Base-by-base conservation (phyloP, 2,329 filamentous ascomycete genomes). In the Zymoseptoria pseudotritici region DNA sequence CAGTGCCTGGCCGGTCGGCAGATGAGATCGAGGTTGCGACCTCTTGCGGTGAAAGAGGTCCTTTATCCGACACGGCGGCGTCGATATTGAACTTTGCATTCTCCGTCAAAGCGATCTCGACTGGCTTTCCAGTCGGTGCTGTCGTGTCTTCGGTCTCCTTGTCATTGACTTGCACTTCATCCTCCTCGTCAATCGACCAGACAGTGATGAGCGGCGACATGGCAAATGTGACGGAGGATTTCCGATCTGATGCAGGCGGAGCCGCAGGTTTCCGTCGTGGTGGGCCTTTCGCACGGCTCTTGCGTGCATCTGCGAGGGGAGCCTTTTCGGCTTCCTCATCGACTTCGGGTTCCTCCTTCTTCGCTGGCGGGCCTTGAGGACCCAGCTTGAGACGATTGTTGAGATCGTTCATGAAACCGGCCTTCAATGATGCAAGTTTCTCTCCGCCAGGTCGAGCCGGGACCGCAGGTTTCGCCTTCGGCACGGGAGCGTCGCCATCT, bases 361-460 rank as follows among this genome's bases (percentile, higher is more conserved):
- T 92, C 2, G 68, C 63, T 1, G 86, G 83, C 53, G 70, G 69
- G 9, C 82, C 84, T 67, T 90, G 86, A n/a, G 92, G 93, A 1
- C 94, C 94, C 42, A 96, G 77, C 71, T 91, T 87, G 26, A 99
- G 80, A 54, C 91, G 88, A 68, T 91, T 92, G 75, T 97, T 96
- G 50, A 99, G 79, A 70, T 97, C 93, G 52, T 86, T 91, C 82
- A 99, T 86, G 74, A 99, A 97, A 2, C 90, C 91, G 46, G 90
- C 90, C 75, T 96, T 91, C 31, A 99, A 79, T 22, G 90, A 89
- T 17, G 92, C 91, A 72, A 99, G 95, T 78, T 97, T 97, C 68
- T 86, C 84, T 9, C 90, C 90, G 51, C 82, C 82, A 2, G 91
- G 90, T 53, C 91, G 85, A 13, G 86, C 83, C 10, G 94, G 92